Evolutionary conservation across 768 basidiomycete genomes (phyloP).

Genomic region (Agaricus subrufescens): DNA sequence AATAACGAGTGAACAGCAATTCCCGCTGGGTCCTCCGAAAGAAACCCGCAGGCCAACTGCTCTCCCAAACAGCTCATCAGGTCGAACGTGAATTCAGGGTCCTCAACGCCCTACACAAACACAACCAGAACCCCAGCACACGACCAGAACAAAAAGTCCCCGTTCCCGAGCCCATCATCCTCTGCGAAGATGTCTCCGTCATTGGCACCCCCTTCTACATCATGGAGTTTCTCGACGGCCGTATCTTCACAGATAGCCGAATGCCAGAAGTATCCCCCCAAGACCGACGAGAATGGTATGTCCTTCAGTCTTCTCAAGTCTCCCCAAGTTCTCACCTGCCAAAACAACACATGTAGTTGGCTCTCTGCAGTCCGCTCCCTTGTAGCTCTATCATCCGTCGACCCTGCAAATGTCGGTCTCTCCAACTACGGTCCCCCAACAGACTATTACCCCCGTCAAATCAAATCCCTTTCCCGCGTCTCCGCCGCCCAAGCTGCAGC

Average conservation of each 20-base stretch:
- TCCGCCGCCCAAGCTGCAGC: conserved; percentile 74
- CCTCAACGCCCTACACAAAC: conserved; percentile 67
- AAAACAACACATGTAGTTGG: conserved; percentile 49
- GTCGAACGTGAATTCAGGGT: conserved; percentile 91
- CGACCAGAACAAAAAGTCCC: conserved; percentile 57
- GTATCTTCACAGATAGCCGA: conserved; percentile 84
- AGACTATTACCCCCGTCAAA: conserved; percentile 90
- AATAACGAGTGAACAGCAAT: conserved; percentile 27
- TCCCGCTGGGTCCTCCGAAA: conserved; percentile 83
- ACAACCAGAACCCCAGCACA: conserved; percentile 60
- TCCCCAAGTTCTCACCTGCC: not conserved
- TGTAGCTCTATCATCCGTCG: conserved; percentile 59
- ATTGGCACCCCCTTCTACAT: conserved; percentile 92
- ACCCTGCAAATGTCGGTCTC: conserved; percentile 64
- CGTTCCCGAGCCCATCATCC: conserved; percentile 75
- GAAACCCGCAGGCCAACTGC: conserved; percentile 83
- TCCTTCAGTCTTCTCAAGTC: conserved; percentile 5
- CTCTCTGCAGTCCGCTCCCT: conserved; percentile 70
- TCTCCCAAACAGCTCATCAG: conserved; percentile 91
- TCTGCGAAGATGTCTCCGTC: conserved; percentile 75
- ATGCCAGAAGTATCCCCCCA: conserved; percentile 64
- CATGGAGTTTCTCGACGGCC: conserved; percentile 93
- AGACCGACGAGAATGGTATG: conserved; percentile 71
- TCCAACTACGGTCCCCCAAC: conserved; percentile 65
- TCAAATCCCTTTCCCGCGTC: conserved; percentile 81